Base-by-base conservation (phyloP, 225 moss, liverwort and hornwort species). In the Bryum argenteum region DNA sequence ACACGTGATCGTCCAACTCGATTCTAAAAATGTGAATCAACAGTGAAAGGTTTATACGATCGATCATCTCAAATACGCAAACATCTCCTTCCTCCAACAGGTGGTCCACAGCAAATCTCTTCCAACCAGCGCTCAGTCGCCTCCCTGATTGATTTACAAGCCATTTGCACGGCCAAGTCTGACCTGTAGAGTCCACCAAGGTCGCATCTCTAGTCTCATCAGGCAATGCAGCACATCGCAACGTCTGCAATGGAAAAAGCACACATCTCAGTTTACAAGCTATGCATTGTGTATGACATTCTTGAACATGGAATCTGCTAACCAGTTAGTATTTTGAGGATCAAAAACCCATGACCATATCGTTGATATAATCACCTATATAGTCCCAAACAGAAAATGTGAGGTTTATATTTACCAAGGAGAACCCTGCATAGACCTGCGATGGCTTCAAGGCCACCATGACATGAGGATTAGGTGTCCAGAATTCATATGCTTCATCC, bases 51-150 rank as follows among this genome's bases (percentile, higher is more conserved):
- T 79, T 78, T 21, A 69, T 50, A 24, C 75, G 61, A 69, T 85
- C 78, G 14, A 63, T 51, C 81, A 85, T 85, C 81, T 85, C 85
- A 70, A 85, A 85, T 13, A 85, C 70, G 28, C 85, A 85, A 14
- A 85, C 81, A 76, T 85, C 85, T 61, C 85, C 81, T 78, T 81
- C 85, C 65, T 85, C 81, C 63, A 85, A 75, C 33, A 75, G 78
- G 63, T 85, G 85, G 52, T 85, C 85, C 61, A 81, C 78, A 20
- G 85, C 81, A 79, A 85, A 85, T 70, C 75, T 78, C 64, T 81
- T 81, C 85, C 85, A 85, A 56, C 85, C 85, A 64, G 85, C 85
- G 61, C 85, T 85, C 37, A 85, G 61, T 19, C 85, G 81, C 72
- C 76, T 78, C 65, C 85, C 85, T 52, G 75, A 78, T 16, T 81